A percentile compares a stretch with the other conserved stretches of the same genome.
Conservation (phyloP, 108 stramenopile species). For the Licmophora abbreviata region DNA sequence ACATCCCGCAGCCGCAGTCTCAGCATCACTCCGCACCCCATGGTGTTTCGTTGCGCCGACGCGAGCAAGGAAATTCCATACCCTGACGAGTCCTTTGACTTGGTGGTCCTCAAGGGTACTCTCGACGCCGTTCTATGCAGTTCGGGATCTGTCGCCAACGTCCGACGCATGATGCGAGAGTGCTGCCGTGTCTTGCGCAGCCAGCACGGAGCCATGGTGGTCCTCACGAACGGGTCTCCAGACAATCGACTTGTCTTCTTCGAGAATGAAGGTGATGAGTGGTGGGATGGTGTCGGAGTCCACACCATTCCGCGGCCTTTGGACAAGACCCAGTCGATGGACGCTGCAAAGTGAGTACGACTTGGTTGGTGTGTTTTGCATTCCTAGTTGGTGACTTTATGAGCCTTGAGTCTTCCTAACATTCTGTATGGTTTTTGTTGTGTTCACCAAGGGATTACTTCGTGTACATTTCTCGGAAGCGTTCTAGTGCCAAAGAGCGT, state of each 20-base stretch:
- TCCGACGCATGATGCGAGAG: slow-evolving; percentile 37
- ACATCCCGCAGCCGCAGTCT: not conserved
- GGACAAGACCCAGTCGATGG: not conserved
- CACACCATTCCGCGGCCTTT: slow-evolving; percentile 12
- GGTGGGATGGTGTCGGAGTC: slow-evolving; percentile 32
- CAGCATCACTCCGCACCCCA: slow-evolving; percentile 13
- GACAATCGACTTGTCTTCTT: slow-evolving; percentile 67
- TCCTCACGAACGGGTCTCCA: slow-evolving; percentile 58
- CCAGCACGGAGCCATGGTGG: slow-evolving; percentile 58
- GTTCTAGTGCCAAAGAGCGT: too few species aligned
- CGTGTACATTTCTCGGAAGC: not conserved
- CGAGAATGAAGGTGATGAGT: slow-evolving; percentile 44
- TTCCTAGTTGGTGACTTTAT: not conserved
- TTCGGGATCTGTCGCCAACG: slow-evolving; percentile 31
- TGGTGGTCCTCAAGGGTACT: slow-evolving; percentile 77
- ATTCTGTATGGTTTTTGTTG: not conserved
- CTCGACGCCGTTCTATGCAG: slow-evolving; percentile 69
- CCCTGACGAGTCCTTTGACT: slow-evolving; percentile 61
- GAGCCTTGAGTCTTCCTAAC: not conserved
- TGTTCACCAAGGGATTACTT: too few species aligned
- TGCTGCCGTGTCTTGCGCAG: slow-evolving; percentile 46
- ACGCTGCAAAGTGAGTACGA: slow-evolving; percentile 1
- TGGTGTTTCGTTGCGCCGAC: slow-evolving; percentile 64
- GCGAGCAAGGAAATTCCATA: slow-evolving; percentile 55
- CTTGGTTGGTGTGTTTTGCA: not conserved